These are phyloP conservation scores for Nakazawaea laoshanensis DNA, from an alignment of 805 yeast species.

Conservation along the genomic window DNA sequence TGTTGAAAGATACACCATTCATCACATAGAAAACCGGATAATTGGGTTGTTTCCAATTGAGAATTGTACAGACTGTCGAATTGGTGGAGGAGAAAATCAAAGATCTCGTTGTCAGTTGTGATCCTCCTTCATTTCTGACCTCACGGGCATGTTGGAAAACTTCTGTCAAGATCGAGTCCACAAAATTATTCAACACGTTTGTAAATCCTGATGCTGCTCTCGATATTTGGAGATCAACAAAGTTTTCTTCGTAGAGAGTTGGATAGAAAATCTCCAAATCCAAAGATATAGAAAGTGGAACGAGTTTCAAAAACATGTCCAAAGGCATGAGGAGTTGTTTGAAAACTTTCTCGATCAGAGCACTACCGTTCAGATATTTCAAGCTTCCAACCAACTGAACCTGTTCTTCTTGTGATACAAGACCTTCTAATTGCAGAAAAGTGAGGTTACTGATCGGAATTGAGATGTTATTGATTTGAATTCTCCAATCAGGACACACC, in stretches of 20 bases:
- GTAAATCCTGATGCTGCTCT: conserved; percentile 12
- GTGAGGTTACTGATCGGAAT: conserved; percentile 56
- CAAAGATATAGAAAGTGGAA: conserved; percentile 56
- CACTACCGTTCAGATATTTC: neutral
- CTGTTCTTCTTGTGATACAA: conserved; percentile 13
- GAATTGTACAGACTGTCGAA: conserved; percentile 82
- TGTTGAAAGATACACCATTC: conserved; percentile 46
- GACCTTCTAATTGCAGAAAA: conserved; percentile 28
- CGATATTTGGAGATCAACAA: conserved; percentile 17
- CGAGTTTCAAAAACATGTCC: conserved; percentile 41
- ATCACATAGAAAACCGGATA: conserved; percentile 87
- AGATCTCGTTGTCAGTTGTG: conserved; percentile 38
- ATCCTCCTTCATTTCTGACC: conserved; percentile 21
- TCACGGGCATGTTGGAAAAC: conserved; percentile 73
- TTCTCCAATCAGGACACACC: conserved; percentile 61
- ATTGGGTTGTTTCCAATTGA: conserved; percentile 98
- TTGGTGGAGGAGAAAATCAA: conserved; percentile 80
- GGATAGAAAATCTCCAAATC: conserved; percentile 76
- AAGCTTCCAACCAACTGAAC: neutral
- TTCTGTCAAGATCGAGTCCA: conserved; percentile 62
- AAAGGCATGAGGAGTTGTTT: conserved; percentile 49
- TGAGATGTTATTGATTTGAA: conserved; percentile 41
- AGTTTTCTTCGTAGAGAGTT: conserved; percentile 32
- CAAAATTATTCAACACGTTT: conserved; percentile 54
- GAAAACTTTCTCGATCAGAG: conserved; percentile 33